These are phyloP conservation scores for Coemansia sp. DNA, from an alignment of 192 early-diverging fungal species.

Conservation along the genomic window DNA sequence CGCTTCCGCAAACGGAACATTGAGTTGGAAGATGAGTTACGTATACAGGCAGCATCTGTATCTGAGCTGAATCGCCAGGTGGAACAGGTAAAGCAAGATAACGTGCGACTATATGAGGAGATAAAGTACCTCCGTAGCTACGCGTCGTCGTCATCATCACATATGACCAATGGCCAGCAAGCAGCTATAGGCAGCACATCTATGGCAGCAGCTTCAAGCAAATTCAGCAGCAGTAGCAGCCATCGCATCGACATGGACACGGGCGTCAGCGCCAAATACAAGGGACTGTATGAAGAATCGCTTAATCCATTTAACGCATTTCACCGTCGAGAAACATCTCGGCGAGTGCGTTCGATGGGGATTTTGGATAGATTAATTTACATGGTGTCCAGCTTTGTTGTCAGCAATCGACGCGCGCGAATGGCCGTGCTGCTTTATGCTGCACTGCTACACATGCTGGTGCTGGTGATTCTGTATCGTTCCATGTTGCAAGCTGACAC, in stretches of 20 bases:
- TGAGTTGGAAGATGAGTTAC: constrained; percentile 77
- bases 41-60: constrained; percentile 44
- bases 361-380: constrained; percentile 67
- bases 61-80: constrained; percentile 63
- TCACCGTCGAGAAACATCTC: constrained; percentile 67
- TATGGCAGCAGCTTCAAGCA: constrained; percentile 26
- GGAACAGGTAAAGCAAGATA: constrained; percentile 73
- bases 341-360: constrained; percentile 71
- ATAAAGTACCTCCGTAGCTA: constrained; percentile 84
- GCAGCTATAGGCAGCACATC: constrained; percentile 19
- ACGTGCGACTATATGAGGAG: constrained; percentile 87
- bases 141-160: constrained; percentile 24
- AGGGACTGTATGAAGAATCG: constrained; percentile 77
- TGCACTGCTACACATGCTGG: constrained; percentile 71
- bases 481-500: constrained; percentile 20
- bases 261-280: constrained; percentile 65
- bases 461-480: constrained; percentile 68
- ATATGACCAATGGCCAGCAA: not conserved
- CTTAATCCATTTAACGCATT: constrained; percentile 90
- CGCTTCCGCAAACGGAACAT: constrained; percentile 82
- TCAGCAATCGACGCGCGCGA: constrained; percentile 32
- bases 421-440: constrained; percentile 14
- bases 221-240: constrained; percentile 16
- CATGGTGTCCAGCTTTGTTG: constrained; percentile 41
- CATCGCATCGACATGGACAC: constrained; percentile 23